These are phyloP conservation scores for Termitomyces sp. DNA, from an alignment of 768 basidiomycete genomes.

Conservation along the genomic window DNA sequence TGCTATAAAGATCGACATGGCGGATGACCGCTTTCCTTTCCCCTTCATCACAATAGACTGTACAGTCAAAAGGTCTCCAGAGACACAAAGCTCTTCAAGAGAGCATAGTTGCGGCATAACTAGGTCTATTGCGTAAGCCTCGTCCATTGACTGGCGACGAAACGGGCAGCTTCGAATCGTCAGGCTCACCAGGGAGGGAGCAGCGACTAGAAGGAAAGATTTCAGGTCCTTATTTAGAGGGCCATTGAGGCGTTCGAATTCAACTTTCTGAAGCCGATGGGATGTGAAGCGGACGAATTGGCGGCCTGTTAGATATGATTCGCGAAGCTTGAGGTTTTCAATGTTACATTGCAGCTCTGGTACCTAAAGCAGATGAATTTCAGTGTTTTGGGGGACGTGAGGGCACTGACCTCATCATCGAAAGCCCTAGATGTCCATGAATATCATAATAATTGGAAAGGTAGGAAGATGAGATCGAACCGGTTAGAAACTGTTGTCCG, in stretches of 20 bases:
- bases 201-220: background rate
- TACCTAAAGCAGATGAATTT: background rate
- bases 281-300: conserved; percentile 4
- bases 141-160: background rate
- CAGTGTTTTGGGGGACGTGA: background rate
- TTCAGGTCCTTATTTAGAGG: conserved; percentile 1
- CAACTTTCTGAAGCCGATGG: background rate
- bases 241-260: conserved; percentile 1
- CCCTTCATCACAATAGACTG: background rate
- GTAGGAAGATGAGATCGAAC: background rate
- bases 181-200: background rate
- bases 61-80: background rate
- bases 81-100: conserved; percentile 1
- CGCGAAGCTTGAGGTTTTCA: background rate
- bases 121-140: conserved; percentile 2
- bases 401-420: conserved; percentile 2
- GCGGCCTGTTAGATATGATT: conserved; percentile 2
- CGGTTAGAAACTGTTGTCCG: conserved; percentile 1
- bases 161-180: background rate
- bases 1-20: background rate
- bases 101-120: background rate
- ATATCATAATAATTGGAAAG: background rate
- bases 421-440: background rate
- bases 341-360: background rate
- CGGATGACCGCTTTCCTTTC: background rate